phyloP scores from a whole-genome alignment of 805 yeast genomes.

The Candida peoriensis region DNA sequence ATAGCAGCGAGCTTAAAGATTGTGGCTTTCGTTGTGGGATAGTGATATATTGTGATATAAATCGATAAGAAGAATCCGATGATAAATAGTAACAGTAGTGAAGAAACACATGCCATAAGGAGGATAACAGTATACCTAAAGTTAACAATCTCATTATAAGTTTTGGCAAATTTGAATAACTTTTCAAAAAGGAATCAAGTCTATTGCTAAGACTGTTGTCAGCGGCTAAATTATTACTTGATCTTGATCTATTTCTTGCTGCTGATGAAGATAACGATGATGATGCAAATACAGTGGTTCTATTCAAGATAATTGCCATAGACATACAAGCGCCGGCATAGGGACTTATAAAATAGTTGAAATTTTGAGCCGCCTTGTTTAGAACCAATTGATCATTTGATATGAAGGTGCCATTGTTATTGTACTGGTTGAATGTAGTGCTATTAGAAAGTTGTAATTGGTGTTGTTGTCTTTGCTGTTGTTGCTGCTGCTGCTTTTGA shows the following conservation, averaged over 20 bases:
- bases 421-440: no score
- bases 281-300: constrained; percentile 55
- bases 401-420: no score
- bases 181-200: no score
- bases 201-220: no score
- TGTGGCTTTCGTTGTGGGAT: constrained; percentile 3
- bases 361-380: constrained; percentile 1
- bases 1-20: constrained; percentile 37
- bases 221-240: constrained; percentile 22
- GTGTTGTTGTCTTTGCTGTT: not conserved
- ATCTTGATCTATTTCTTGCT: no score
- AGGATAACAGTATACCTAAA: constrained; percentile 12
- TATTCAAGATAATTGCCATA: constrained; percentile 52
- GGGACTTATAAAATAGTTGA: constrained; percentile 43
- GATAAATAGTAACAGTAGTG: constrained; percentile 4
- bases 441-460: not conserved
- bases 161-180: constrained; percentile 18
- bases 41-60: not conserved
- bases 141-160: constrained; percentile 31
- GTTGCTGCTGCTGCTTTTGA: not conserved
- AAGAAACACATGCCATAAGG: not conserved
- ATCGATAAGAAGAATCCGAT: constrained; percentile 1
- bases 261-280: no score
- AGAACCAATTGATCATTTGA: no score
- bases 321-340: constrained; percentile 51